Evolutionary conservation across 2,329 filamentous ascomycete genomes (phyloP).

Genomic region (Trichoderma citrinoviride): DNA sequence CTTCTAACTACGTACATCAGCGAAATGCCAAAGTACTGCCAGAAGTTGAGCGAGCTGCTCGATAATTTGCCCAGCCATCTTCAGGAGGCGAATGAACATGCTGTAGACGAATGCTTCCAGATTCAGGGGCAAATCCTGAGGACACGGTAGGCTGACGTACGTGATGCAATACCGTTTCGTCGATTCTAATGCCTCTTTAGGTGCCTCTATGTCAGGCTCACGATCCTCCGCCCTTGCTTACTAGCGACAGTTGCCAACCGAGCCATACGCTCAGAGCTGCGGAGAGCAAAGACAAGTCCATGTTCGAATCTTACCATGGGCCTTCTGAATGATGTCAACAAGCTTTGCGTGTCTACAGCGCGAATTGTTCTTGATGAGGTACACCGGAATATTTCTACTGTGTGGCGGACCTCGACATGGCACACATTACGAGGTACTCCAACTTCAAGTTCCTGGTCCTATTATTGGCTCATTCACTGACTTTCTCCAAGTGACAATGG

Average conservation of each 20-base stretch:
- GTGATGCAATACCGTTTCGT: too few relatives aligned
- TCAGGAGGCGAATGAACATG: not conserved
- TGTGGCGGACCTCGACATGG: conserved; percentile 8
- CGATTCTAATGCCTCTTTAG: not conserved
- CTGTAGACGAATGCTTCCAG: conserved; percentile 1
- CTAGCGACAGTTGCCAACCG: conserved; percentile 5
- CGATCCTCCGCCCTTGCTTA: not conserved
- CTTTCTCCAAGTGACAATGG: not conserved
- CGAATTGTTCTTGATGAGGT: not conserved
- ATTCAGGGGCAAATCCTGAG: conserved; percentile 4
- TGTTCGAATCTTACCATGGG: not conserved
- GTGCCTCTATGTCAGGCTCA: not conserved
- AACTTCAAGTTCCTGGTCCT: too few relatives aligned
- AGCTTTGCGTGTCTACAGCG: conserved; percentile 3
- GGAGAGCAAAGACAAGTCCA: not conserved
- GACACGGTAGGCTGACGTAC: not conserved
- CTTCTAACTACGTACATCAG: not conserved
- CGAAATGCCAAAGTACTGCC: conserved; percentile 12
- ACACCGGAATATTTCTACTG: not conserved
- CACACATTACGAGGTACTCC: conserved; percentile 3
- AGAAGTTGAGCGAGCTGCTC: not conserved
- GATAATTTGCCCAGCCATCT: not conserved
- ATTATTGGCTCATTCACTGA: not conserved
- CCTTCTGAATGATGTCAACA: not conserved
- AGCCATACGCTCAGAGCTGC: not conserved